Evolutionary conservation across 495 filamentous ascomycete genomes (phyloP).

Genomic region (Haplographium delicatum): DNA sequence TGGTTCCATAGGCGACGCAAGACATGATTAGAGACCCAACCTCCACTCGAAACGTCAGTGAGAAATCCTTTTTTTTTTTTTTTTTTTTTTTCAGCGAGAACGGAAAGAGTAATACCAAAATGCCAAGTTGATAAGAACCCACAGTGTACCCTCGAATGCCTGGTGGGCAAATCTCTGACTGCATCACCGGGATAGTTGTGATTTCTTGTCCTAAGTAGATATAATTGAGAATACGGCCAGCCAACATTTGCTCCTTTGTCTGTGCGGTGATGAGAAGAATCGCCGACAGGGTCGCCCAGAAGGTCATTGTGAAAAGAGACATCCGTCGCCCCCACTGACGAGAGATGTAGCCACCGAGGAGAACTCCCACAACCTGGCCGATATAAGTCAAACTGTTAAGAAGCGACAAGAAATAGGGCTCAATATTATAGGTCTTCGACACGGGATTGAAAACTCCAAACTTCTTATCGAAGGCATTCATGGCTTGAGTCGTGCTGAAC

Average conservation of each 20-base stretch:
- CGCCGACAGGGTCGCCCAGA: neutral
- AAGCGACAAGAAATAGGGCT: conserved; percentile 27
- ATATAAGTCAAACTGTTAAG: conserved; percentile 32
- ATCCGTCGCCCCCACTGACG: neutral
- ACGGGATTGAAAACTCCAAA: conserved; percentile 29
- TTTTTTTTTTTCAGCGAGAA: too few relatives aligned
- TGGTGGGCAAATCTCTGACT: neutral
- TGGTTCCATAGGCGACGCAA: neutral
- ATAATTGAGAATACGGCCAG: neutral
- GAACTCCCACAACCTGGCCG: conserved; percentile 29
- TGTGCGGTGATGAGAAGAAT: neutral
- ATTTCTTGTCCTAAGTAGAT: neutral
- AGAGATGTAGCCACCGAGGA: neutral
- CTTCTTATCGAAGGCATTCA: conserved; percentile 28
- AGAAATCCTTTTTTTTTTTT: too few relatives aligned
- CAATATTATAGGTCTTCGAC: conserved; percentile 20
- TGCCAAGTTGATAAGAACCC: neutral
- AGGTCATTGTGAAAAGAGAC: neutral
- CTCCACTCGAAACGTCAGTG: neutral
- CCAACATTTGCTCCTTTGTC: neutral
- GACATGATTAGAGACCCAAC: neutral
- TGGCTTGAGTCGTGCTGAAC: conserved; percentile 31
- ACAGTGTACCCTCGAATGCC: neutral
- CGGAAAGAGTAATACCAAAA: neutral
- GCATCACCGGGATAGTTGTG: neutral